Percentiles rank a stretch among this genome's conserved stretches.
Evolutionary conservation across 495 filamentous ascomycete genomes (phyloP).

Genomic region (Lophium mytilinum): DNA sequence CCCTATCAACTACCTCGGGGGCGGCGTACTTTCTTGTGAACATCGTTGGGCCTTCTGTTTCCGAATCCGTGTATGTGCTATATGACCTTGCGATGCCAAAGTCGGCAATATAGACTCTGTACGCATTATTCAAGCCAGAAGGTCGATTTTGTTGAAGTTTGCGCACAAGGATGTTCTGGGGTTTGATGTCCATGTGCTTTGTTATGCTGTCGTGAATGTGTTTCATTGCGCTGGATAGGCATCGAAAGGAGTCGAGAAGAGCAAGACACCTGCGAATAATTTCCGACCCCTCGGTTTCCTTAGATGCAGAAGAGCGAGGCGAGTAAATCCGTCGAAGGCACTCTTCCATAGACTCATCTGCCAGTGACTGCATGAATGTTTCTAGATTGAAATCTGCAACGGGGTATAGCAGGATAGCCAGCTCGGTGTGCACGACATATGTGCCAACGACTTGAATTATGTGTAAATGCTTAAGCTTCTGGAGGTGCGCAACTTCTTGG

Average conservation of each 20-base stretch:
- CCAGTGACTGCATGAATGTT: constrained; percentile 8
- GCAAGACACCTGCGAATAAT: background rate
- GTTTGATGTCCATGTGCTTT: constrained; percentile 8
- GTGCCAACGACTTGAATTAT: constrained; percentile 22
- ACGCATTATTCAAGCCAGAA: background rate
- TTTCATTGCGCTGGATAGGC: background rate
- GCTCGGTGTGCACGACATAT: constrained; percentile 4
- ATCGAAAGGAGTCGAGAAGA: background rate
- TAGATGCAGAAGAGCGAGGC: no score
- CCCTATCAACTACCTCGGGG: background rate
- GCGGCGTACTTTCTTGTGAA: constrained; percentile 19
- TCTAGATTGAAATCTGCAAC: constrained; percentile 17
- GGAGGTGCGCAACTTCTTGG: constrained; percentile 19
- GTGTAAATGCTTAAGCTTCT: constrained; percentile 15
- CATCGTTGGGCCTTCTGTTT: constrained; percentile 8
- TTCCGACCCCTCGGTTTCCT: background rate
- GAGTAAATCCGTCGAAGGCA: no score
- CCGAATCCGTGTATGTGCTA: constrained; percentile 2
- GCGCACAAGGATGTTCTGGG: background rate
- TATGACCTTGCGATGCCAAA: constrained; percentile 23
- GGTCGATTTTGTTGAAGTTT: background rate
- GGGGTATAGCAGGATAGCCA: constrained; percentile 21
- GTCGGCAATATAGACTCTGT: constrained; percentile 22
- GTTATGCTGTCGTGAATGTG: background rate
- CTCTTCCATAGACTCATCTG: no score